These are phyloP conservation scores for Triticum aestivum DNA, from an alignment of 176 grass and related monocot species.

Conservation along the genomic window DNA sequence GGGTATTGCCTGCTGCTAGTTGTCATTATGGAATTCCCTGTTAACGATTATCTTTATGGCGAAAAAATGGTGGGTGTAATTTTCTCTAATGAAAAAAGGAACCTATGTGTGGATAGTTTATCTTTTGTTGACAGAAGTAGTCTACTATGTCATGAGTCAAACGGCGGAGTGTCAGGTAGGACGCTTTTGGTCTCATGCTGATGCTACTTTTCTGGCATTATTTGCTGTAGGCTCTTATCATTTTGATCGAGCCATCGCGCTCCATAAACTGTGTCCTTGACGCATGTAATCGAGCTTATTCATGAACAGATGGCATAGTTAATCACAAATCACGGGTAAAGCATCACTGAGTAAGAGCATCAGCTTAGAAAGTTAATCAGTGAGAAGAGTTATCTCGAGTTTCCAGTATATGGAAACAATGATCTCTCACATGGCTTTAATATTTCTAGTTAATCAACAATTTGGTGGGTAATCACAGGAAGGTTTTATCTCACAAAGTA, in stretches of 20 bases:
- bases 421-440: not conserved
- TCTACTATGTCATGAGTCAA: not conserved
- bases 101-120: not conserved
- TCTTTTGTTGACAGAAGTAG: not conserved
- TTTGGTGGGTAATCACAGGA: not conserved
- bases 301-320: not conserved
- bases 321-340: not conserved
- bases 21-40: not conserved
- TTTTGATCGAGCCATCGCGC: not conserved
- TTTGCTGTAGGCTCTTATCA: not conserved
- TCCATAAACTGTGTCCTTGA: not conserved
- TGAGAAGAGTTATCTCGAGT: not conserved
- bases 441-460: not conserved
- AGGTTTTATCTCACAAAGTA: not conserved
- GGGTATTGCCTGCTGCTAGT: not conserved
- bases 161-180: not conserved
- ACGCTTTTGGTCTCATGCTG: not conserved
- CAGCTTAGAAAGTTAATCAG: not conserved
- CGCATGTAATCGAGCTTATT: not conserved
- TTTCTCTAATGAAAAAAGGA: not conserved
- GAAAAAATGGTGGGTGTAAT: not conserved
- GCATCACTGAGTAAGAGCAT: not conserved
- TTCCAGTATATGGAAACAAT: not conserved
- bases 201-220: not conserved
- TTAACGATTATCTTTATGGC: not conserved